Percentiles rank a stretch among this genome's conserved stretches.
Evolutionary conservation across 2,329 filamentous ascomycete genomes (phyloP).

Genomic region (Chlorencoelia australis): DNA sequence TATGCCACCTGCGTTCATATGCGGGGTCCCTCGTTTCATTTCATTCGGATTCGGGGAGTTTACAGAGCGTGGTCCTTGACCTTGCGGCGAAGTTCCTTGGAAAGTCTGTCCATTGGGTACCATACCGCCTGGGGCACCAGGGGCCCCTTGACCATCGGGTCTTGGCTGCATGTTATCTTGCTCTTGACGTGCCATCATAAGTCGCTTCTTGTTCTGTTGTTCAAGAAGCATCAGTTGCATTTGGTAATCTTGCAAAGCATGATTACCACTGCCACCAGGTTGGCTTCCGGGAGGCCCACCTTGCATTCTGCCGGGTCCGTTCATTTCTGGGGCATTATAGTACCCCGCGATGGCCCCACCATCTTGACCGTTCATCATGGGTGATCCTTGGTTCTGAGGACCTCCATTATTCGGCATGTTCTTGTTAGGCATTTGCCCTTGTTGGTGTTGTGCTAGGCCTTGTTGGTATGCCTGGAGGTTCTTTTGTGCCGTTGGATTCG

Average conservation of each 20-base stretch:
- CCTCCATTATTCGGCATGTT: constrained; percentile 66
- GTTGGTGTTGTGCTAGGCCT: constrained; percentile 68
- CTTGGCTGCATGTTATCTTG: constrained; percentile 54
- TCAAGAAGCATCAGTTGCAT: constrained; percentile 83
- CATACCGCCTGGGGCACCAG: constrained; percentile 34
- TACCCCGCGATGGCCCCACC: constrained; percentile 44
- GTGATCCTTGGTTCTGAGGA: constrained; percentile 69
- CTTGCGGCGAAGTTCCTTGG: constrained; percentile 59
- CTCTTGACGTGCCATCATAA: constrained; percentile 72
- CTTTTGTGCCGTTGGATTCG: constrained; percentile 35
- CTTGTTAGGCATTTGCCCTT: constrained; percentile 65
- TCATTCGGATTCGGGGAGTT: constrained; percentile 70
- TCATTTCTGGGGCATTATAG: constrained; percentile 56
- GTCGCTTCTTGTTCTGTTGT: constrained; percentile 77
- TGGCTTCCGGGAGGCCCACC: constrained; percentile 47
- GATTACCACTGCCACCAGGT: constrained; percentile 45
- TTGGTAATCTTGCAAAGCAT: constrained; percentile 78
- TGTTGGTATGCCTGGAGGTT: constrained; percentile 81
- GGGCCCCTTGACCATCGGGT: constrained; percentile 39
- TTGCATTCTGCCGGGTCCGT: constrained; percentile 47
- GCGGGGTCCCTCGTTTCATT: constrained; percentile 68
- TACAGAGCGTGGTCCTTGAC: constrained; percentile 52
- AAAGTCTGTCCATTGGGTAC: constrained; percentile 53
- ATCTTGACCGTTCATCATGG: constrained; percentile 69
- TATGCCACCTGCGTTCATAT: constrained; percentile 59